Conservation (phyloP, 768 basidiomycete genomes). For the Suillus paluster region DNA sequence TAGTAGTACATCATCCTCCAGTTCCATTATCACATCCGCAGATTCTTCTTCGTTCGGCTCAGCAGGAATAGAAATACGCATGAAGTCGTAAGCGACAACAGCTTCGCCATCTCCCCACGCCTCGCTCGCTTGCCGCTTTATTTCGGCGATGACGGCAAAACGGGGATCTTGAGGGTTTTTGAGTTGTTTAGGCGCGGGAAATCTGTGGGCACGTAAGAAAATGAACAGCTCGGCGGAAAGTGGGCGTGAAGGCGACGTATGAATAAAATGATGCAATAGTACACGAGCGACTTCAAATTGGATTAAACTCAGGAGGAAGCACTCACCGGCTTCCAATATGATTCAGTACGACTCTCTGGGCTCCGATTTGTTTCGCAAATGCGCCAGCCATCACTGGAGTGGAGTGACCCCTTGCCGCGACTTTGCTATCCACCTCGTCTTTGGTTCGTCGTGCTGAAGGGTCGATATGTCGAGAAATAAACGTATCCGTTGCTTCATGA, state of each 20-base stretch:
- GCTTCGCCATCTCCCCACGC: conserved; percentile 58
- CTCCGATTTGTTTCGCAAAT: conserved; percentile 67
- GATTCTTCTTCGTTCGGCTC: background rate
- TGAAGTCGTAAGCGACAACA: conserved; percentile 60
- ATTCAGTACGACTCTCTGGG: conserved; percentile 70
- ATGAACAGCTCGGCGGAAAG: background rate
- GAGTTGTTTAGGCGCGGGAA: conserved; percentile 51
- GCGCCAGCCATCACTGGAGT: conserved; percentile 77
- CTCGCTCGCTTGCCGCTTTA: conserved; percentile 63
- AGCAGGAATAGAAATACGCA: conserved; percentile 48
- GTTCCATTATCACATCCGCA: background rate
- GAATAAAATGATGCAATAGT: background rate
- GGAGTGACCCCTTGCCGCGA: conserved; percentile 75
- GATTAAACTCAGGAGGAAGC: background rate
- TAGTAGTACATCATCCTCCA: background rate
- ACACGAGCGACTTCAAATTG: background rate
- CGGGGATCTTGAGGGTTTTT: conserved; percentile 36
- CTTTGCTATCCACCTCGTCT: conserved; percentile 49
- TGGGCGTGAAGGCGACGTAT: conserved; percentile 5
- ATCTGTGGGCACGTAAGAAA: conserved; percentile 40
- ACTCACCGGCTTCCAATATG: conserved; percentile 74
- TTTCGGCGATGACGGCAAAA: conserved; percentile 57
- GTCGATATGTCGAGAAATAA: conserved; percentile 62
- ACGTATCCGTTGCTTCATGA: conserved; percentile 86
- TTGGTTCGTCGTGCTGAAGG: conserved; percentile 47